A percentile compares a stretch with the other conserved stretches of the same genome.
Evolutionary conservation across 2,329 filamentous ascomycete genomes (phyloP).

Genomic region (Xylariaceae sp.): DNA sequence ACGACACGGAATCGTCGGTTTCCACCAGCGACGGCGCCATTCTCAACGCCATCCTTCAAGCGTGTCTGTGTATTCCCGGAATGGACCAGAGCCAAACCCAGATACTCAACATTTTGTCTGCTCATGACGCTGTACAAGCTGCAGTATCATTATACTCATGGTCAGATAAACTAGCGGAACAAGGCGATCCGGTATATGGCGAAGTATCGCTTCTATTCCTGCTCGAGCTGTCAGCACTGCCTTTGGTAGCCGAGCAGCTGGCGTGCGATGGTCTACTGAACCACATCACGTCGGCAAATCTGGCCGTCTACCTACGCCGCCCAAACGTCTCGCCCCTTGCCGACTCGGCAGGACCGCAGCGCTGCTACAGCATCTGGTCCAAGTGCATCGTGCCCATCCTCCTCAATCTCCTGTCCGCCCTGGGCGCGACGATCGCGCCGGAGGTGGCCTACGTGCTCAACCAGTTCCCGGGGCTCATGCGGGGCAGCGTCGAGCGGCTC

Average conservation of each 20-base stretch:
- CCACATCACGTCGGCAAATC: constrained; percentile 69
- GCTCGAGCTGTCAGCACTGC: constrained; percentile 76
- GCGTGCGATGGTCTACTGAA: constrained; percentile 79
- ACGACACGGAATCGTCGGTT: constrained; percentile 60
- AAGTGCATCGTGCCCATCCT: constrained; percentile 81
- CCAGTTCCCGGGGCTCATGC: constrained; percentile 74
- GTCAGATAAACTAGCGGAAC: constrained; percentile 73
- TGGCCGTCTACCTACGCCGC: constrained; percentile 70
- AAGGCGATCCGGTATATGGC: constrained; percentile 83
- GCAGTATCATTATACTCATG: constrained; percentile 87
- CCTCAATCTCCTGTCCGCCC: constrained; percentile 75
- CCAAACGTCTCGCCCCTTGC: constrained; percentile 70
- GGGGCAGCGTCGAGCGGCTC: constrained; percentile 64
- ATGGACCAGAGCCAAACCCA: constrained; percentile 65
- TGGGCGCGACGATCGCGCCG: constrained; percentile 72
- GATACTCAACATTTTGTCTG: constrained; percentile 61
- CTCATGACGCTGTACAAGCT: constrained; percentile 69
- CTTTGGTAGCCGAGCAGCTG: constrained; percentile 77
- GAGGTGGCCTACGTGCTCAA: constrained; percentile 86
- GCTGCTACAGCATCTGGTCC: constrained; percentile 85
- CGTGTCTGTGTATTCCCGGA: constrained; percentile 69
- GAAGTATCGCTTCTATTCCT: constrained; percentile 87
- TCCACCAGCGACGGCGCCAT: constrained; percentile 77
- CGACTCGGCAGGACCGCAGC: constrained; percentile 55
- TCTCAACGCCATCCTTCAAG: constrained; percentile 81